Percentiles rank a stretch among this genome's conserved stretches.
These are phyloP conservation scores for Collybia sordida DNA, from an alignment of 768 basidiomycete genomes.

Conservation along the genomic window DNA sequence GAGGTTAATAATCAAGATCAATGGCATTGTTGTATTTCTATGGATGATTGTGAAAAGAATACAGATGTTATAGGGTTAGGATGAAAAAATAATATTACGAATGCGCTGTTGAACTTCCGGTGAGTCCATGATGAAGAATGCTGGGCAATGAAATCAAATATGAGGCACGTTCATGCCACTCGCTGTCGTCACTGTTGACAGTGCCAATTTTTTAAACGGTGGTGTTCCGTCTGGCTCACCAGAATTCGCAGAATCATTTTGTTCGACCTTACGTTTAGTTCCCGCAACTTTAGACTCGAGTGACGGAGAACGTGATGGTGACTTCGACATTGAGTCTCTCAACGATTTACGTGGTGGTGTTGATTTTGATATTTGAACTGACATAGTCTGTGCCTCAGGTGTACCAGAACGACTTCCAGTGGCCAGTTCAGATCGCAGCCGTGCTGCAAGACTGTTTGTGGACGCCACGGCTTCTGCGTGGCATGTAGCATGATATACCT, in stretches of 20 bases:
- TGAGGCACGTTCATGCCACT: slow-evolving; percentile 1
- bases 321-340: slow-evolving; percentile 35
- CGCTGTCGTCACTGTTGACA: slow-evolving; percentile 30
- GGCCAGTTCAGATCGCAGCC: slow-evolving; percentile 60
- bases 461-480: slow-evolving; percentile 77
- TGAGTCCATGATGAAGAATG: slow-evolving; percentile 3
- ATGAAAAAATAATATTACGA: slow-evolving; percentile 14
- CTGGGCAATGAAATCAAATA: slow-evolving; percentile 1
- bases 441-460: slow-evolving; percentile 63
- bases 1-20: slow-evolving; percentile 9
- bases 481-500: slow-evolving; percentile 96
- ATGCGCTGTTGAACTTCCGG: slow-evolving; percentile 9
- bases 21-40: slow-evolving; percentile 19
- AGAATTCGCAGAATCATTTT: slow-evolving; percentile 39
- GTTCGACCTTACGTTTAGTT: slow-evolving; percentile 76
- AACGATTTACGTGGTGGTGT: slow-evolving; percentile 37
- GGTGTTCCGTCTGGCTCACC: slow-evolving; percentile 52
- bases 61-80: slow-evolving; percentile 20
- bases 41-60: slow-evolving; percentile 18
- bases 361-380: slow-evolving; percentile 27
- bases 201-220: slow-evolving; percentile 65
- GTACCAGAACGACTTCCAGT: slow-evolving; percentile 74
- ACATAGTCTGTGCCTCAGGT: slow-evolving; percentile 53
- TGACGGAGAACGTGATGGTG: slow-evolving; percentile 47
- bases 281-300: slow-evolving; percentile 54